Percentiles rank a stretch among this genome's conserved stretches.
Evolutionary conservation across 2,329 filamentous ascomycete species (phyloP).

Genomic region (Diaporthe sp.): DNA sequence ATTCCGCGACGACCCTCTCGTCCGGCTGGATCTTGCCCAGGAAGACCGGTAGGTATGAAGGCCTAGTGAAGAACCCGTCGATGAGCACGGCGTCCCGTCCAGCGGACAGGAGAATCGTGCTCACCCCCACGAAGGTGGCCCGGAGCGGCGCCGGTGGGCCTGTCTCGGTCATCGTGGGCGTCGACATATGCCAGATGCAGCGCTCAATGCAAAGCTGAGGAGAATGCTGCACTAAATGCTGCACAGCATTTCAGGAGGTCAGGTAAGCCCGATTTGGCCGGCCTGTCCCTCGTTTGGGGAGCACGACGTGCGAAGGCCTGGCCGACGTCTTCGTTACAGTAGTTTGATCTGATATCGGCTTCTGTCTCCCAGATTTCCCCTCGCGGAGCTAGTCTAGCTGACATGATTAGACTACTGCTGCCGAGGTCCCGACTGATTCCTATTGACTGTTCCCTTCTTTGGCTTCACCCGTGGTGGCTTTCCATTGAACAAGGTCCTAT

Average conservation of each 20-base stretch:
- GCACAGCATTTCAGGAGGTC: not conserved
- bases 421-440: not conserved
- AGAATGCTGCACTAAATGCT: too few species aligned
- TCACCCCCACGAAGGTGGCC: constrained; percentile 17
- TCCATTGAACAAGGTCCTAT: not conserved
- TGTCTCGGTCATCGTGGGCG: not conserved
- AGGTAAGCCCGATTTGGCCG: not conserved
- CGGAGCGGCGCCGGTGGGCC: not conserved
- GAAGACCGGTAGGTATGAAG: constrained; percentile 36
- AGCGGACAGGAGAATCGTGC: constrained; percentile 14
- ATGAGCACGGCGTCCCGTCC: constrained; percentile 37
- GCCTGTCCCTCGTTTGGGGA: not conserved
- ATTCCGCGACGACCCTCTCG: not conserved
- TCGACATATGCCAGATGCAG: not conserved
- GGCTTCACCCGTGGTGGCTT: not conserved
- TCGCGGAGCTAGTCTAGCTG: not conserved
- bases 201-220: not conserved
- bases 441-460: not conserved
- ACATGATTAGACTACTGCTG: not conserved
- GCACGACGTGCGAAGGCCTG: not conserved
- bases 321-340: not conserved
- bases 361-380: not conserved
- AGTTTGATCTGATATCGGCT: not conserved
- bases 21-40: constrained; percentile 12
- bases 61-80: constrained; percentile 46